Evolutionary conservation across 495 filamentous ascomycete species (phyloP), one percentile per base, ranked within the genome.

Genomic region (Staphylotrichum tortipilum): DNA sequence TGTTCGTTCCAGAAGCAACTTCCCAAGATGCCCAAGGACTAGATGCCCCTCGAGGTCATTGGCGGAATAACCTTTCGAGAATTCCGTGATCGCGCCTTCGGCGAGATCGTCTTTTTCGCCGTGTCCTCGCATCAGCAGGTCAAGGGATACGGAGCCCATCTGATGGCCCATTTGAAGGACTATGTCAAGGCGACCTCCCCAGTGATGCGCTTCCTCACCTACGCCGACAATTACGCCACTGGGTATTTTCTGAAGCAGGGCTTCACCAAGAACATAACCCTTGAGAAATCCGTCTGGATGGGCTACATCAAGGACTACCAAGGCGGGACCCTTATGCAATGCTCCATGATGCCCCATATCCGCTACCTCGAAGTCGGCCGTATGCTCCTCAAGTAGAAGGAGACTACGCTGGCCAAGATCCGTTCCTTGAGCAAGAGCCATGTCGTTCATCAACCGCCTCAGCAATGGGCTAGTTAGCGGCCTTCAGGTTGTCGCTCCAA

Each of bases 241-340:
- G 91, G 90, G 0, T 97, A 95, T 60, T 97, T 97, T 73, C 91
- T 95, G 61, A 97, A 97, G 64, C 91, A 97, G 66, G 91, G 91
- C 0, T 97, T 96, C 58, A 95, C 90, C 0, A 96, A 97, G 60
- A 88, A 97, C 50, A 94, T 97, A 59, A 94, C 87, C 0, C 78
- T 97, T 2, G 87, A 91, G 24, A 84, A 79, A 58, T 77, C 82
- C 6, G 79, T 86, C 23, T 96, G 91, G 91, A 96, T 95, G 90
- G 91, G 91, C 18, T 97, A 94, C 61, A 97, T 97, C 64, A 97
- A 97, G 67, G 91, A 97, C 64, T 97, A 97, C 63, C 90, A 97
- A 71, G 91, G 91, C 15, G 91, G 91, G 19, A 97, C 91, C 0
- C 91, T 97, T 50, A 97, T 97, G 91, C 91, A 95, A 65, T 97